Conservation (phyloP, 1,284 basidiomycete genomes). For the Cutaneotrichosporon spelunceum region DNA sequence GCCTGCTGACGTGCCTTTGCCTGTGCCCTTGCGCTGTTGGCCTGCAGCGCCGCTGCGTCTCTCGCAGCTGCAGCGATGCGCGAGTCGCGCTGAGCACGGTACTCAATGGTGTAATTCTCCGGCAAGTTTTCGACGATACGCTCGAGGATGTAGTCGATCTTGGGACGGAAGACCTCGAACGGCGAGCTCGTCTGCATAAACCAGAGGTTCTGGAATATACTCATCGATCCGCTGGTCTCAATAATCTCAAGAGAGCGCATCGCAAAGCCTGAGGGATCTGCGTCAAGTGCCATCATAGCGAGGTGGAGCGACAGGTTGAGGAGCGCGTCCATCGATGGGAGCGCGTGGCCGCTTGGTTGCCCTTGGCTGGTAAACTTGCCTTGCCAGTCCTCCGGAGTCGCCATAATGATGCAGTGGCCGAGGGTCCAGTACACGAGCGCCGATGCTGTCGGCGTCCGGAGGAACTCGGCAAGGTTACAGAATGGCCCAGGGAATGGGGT, state of each 20-base stretch:
- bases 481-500: conserved; percentile 37
- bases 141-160: conserved; percentile 70
- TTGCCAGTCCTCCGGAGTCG: conserved; percentile 33
- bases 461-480: conserved; percentile 36
- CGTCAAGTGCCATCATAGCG: conserved; percentile 73
- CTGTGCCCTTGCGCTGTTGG: conserved; percentile 37
- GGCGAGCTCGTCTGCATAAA: conserved; percentile 68
- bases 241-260: conserved; percentile 58
- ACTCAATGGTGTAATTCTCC: conserved; percentile 54
- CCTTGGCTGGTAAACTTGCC: conserved; percentile 20
- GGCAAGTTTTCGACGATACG: conserved; percentile 58
- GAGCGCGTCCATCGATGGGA: conserved; percentile 55
- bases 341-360: conserved; percentile 19
- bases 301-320: conserved; percentile 85
- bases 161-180: conserved; percentile 66
- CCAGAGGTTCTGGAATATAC: conserved; percentile 61
- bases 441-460: conserved; percentile 34
- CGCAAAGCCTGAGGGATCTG: conserved; percentile 64
- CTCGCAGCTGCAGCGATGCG: conserved; percentile 3
- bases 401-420: conserved; percentile 39
- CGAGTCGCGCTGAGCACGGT: conserved; percentile 49
- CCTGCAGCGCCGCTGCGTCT: conserved; percentile 59
- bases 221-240: conserved; percentile 54
- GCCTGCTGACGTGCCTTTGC: conserved; percentile 64
- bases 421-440: conserved; percentile 40